phyloP scores from a whole-genome alignment of 305 asterid species.

The Petunia hybrid region DNA sequence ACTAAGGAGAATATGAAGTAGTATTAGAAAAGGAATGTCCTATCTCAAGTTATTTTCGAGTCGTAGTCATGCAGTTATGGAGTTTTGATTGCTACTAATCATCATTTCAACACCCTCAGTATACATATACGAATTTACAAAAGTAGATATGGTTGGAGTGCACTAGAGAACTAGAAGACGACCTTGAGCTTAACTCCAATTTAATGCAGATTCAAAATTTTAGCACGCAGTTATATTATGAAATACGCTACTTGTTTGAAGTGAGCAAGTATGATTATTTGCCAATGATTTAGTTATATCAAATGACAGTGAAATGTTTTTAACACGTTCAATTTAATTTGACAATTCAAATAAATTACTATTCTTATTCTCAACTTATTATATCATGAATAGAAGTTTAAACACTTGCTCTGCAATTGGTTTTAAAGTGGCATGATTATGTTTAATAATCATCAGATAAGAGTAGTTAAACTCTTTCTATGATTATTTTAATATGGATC shows the following conservation, averaged over 20 bases:
- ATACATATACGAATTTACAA: conserved; percentile 1
- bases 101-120: conserved; percentile 22
- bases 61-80: conserved; percentile 28
- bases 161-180: not conserved
- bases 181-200: not conserved
- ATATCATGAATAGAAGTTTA: not conserved
- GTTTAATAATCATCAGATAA: not conserved
- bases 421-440: not conserved
- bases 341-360: no score
- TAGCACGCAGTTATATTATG: not conserved
- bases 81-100: not conserved
- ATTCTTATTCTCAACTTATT: no score
- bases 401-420: not conserved
- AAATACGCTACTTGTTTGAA: no score
- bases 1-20: not conserved
- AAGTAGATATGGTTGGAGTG: conserved; percentile 1
- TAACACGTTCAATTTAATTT: no score
- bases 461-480: not conserved
- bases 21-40: conserved; percentile 43
- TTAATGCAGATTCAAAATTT: not conserved
- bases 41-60: conserved; percentile 36
- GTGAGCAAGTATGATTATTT: no score
- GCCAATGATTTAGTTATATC: no score
- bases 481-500: not conserved
- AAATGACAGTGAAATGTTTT: no score